Evolutionary conservation across 2,329 filamentous ascomycete genomes (phyloP).

Genomic region (Pseudocercospora cruenta): DNA sequence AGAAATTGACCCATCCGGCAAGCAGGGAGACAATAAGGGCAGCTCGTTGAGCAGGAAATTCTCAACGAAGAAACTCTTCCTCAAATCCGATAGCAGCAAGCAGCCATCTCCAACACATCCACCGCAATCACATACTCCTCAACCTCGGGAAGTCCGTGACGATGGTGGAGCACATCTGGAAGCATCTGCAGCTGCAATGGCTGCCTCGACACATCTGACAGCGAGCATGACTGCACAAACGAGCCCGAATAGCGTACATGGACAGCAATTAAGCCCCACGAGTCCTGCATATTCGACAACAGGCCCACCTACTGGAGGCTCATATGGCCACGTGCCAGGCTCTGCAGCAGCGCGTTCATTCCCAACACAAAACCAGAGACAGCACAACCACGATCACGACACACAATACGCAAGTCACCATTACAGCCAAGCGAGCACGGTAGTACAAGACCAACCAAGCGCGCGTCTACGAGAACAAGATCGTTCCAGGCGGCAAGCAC

Average conservation of each 20-base stretch:
- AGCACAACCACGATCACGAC: conserved; percentile 28
- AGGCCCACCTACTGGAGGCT: conserved; percentile 33
- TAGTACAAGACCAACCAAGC: conserved; percentile 23
- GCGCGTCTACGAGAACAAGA: conserved; percentile 29
- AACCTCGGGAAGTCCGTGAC: conserved; percentile 38
- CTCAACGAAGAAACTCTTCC: conserved; percentile 57
- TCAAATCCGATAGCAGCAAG: conserved; percentile 48
- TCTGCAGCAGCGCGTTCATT: conserved; percentile 37
- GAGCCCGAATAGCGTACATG: conserved; percentile 43
- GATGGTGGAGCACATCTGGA: conserved; percentile 45
- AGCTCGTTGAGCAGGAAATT: conserved; percentile 57
- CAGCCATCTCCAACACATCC: conserved; percentile 56
- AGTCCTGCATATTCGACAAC: conserved; percentile 52
- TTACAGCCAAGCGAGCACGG: conserved; percentile 33
- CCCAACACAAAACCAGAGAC: conserved; percentile 27
- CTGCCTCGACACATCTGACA: conserved; percentile 55
- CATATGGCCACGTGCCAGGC: conserved; percentile 31
- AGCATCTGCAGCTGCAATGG: conserved; percentile 55
- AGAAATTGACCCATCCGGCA: conserved; percentile 32
- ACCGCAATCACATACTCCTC: conserved; percentile 35
- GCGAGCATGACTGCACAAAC: conserved; percentile 51
- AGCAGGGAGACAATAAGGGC: conserved; percentile 39
- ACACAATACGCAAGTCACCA: conserved; percentile 31
- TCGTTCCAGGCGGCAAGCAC: conserved; percentile 34
- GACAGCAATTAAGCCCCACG: conserved; percentile 51